Evolutionary conservation across 1,284 basidiomycete species (phyloP), one percentile per base, ranked within the genome.

Genomic region (Xerocomus tenax): DNA sequence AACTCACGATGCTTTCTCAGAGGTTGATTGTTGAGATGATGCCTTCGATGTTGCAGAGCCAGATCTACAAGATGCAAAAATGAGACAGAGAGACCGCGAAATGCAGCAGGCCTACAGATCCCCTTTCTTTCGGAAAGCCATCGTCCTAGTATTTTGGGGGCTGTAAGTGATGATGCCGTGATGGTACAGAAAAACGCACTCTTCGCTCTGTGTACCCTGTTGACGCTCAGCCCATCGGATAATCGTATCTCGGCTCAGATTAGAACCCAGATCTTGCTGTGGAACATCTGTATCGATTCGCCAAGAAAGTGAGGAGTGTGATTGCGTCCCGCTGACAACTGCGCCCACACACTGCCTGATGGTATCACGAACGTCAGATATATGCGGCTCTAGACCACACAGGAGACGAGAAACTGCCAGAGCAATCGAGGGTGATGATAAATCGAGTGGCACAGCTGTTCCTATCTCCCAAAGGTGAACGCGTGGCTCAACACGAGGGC

Each of bases 391-490:
- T 15, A 46, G 43, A 21, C 43, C n/a, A 3, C 40, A 43, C 2
- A 50, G 9, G 2, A 55, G 26, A 8, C 48, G 53, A 21, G 47
- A 34, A 5, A 52, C 3, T 0, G 39, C 21, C 30, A 54, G 34
- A 16, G 47, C 53, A 32, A 16, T 41, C 25, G 40, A 45, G 5
- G 53, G 47, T 5, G 29, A 51, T 23, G 53, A 45, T 32, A 55
- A 40, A 30, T 54, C 44, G 1, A 54, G 41, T 2, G 10, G 3
- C 5, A 51, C 10, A 15, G 53, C 30, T n/a, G 53, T 32, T 21
- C 8, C 9, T 15, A 55, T 46, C 44, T 30, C 36, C 21, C 32
- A 43, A 3, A 54, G 47, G 26, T 54, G 53, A 29, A 45, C 53
- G 2, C 39, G 40, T 15, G 53, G 53, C 53, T 51, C 0, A 12